Evolutionary conservation across 257 asterid species (phyloP), one percentile per base, ranked within the genome.

Genomic region (Gentiana straminea): DNA sequence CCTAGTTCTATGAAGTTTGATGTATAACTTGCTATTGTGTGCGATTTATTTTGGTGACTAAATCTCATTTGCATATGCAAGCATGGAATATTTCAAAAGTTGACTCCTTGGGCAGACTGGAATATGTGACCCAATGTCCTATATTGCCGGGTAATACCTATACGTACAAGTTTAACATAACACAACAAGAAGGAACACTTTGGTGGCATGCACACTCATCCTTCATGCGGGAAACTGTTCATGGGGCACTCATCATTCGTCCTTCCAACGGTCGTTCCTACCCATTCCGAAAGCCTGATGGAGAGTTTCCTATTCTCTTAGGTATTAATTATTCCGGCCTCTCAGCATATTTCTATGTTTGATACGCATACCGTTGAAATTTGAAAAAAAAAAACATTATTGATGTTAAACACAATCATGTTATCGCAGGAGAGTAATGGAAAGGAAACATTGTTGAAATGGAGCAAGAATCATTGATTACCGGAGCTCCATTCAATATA

Each of bases 51-150:
- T 15, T 15, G 24, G 24, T 15, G 24, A 24, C 24, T 24, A 24
- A 24, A 24, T 24, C 24, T 24, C 24, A 24, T 24, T 24, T 0
- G 1, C 24, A 8, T 37, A 4, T 60, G 43, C 55, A 84, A 86
- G 94, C 94, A 84, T 45, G 94, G 91, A 33, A 13, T 84, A 63
- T 81, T 79, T 70, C 91, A 84, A 59, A 73, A 63, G 52, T 75
- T 90, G 1, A 84, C 75, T 62, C 76, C 76, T 0, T 75, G 80
- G 80, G 80, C 74, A 76, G 80, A 3, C 80, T 86, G 6, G 89
- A 89, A 10, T 84, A 84, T 7, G 55, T 84, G 59, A 84, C 90
- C 0, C 90, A 81, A 4, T 84, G 94, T 15, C 94, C 91, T 5
- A 61, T 84, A 32, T 80, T 75, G 74, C 77, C 82, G 1, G 91